Base-by-base conservation (phyloP, 2,329 filamentous ascomycete genomes). In the Diaporthe amygdali region DNA sequence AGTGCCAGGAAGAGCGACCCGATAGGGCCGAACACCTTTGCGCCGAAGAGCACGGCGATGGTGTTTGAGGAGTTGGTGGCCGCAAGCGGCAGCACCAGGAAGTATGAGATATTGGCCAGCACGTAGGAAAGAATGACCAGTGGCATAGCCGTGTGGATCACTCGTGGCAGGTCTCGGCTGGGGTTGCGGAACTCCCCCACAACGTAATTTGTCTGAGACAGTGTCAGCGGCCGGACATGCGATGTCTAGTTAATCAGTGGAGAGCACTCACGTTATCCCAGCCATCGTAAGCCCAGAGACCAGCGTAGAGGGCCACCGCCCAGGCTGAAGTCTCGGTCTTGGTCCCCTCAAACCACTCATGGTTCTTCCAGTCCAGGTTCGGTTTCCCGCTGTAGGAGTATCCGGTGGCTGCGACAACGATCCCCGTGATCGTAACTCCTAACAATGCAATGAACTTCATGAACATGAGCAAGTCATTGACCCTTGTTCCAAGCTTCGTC, bases 101-200 rank as follows among this genome's bases (percentile, higher is more conserved):
- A 97, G 84, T 99, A 99, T 34, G 95, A 90, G 49, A 98, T 83
- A 80, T 98, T 99, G 75, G 96, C 96, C 63, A 98, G 87, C 39
- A 98, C 86, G 82, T 98, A 99, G 76, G 90, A 93, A 34, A 95
- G 80, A 74, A 99, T 98, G 71, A 99, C 96, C 54, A 98, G 85
- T 2, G 96, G 95, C 89, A 99, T 96, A 17, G 96, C 95, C 0
- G 96, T 97, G 83, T 99, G 96, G 70, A 99, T 97, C 32, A 98
- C 95, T 27, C 94, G 91, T 0, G 96, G 96, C 12, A 99, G 90
- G 80, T 99, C 96, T 74, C 95, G 91, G 59, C 89, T 89, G 0
- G 96, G 94, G 78, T 98, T 95, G 77, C 95, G 93, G 84, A 99
- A 98, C 82, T 99, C 96, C 76, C 95, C 96, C 0, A 97, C 95